Conservation (phyloP, 257 asterid genomes). For the Forsythia suspensa region DNA sequence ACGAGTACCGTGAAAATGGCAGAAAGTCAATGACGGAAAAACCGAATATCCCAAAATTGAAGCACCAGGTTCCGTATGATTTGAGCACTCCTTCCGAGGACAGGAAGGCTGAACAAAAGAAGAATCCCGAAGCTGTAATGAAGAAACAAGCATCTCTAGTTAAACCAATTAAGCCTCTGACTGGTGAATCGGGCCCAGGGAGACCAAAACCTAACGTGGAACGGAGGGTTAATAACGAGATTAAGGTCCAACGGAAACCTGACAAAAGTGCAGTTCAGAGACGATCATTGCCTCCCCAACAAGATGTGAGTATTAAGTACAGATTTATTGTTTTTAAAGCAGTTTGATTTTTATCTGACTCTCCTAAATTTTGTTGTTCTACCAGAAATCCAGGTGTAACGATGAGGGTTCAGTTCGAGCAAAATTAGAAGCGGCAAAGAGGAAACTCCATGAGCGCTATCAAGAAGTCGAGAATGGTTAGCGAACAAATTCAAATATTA, state of each 20-base stretch:
- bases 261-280: constrained; percentile 32
- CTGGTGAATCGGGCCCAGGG: constrained; percentile 31
- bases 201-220: constrained; percentile 41
- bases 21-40: constrained; percentile 36
- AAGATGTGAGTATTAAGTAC: constrained; percentile 36
- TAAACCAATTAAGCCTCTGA: constrained; percentile 38
- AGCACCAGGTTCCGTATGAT: constrained; percentile 26
- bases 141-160: constrained; percentile 33
- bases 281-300: constrained; percentile 43
- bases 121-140: constrained; percentile 32
- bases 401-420: constrained; percentile 36
- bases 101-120: constrained; percentile 31
- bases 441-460: constrained; percentile 74
- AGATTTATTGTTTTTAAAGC: not conserved
- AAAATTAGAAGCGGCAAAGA: constrained; percentile 60
- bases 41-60: constrained; percentile 18
- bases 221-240: constrained; percentile 20
- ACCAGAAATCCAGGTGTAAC: constrained; percentile 35
- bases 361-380: not conserved
- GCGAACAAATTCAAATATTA: not conserved
- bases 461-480: constrained; percentile 69
- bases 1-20: constrained; percentile 43
- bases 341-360: not conserved
- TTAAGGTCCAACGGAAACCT: constrained; percentile 33
- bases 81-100: constrained; percentile 26